Percentiles rank a stretch among this genome's conserved stretches.
These are phyloP conservation scores for Solanum sitiens DNA, from an alignment of 257 asterid species.

Conservation along the genomic window DNA sequence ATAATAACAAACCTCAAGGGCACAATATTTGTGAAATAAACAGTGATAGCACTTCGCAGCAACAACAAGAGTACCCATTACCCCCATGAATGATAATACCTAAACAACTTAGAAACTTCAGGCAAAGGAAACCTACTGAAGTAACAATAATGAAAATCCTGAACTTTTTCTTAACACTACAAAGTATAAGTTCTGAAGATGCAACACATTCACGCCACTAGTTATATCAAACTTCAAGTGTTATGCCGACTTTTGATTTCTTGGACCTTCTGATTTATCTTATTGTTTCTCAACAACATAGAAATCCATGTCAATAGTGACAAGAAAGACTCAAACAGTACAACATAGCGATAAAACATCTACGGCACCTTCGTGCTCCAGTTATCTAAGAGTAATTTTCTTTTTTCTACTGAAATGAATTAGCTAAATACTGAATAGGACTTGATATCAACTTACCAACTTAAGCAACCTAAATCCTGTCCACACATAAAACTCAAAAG, in stretches of 20 bases:
- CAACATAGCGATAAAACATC: background rate
- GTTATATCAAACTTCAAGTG: background rate
- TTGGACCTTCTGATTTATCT: background rate
- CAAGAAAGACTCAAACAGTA: background rate
- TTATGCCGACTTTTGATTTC: background rate
- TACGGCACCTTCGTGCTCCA: background rate
- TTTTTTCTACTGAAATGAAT: background rate
- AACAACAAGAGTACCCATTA: background rate
- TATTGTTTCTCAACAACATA: background rate
- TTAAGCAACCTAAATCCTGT: background rate
- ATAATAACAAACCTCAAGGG: background rate
- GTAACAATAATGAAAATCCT: background rate
- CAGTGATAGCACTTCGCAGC: background rate
- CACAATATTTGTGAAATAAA: background rate
- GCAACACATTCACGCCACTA: background rate
- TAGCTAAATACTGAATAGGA: background rate
- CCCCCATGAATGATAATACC: background rate
- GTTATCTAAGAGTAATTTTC: background rate
- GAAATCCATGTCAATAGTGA: background rate
- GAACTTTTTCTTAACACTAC: background rate
- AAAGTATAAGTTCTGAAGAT: background rate
- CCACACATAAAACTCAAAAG: background rate
- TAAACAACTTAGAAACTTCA: background rate
- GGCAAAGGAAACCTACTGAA: background rate
- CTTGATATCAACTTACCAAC: background rate